These are phyloP conservation scores for Fusarium albosuccineum DNA, from an alignment of 2,329 filamentous ascomycete species.

Conservation along the genomic window DNA sequence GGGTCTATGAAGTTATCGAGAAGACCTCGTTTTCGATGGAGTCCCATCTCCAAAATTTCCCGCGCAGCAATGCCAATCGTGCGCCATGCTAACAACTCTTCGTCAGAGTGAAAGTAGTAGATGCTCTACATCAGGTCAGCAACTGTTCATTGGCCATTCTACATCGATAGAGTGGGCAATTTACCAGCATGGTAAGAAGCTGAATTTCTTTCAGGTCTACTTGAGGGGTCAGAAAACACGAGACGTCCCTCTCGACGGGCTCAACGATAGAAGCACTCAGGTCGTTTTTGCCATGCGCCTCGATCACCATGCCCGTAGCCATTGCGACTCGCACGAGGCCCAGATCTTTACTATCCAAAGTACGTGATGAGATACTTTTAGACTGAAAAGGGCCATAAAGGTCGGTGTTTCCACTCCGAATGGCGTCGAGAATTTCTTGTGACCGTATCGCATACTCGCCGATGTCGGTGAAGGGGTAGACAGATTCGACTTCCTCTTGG, in stretches of 20 bases:
- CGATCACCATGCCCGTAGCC: conserved; percentile 50
- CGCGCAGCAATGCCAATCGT: conserved; percentile 61
- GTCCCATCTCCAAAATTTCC: conserved; percentile 61
- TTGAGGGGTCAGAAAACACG: conserved; percentile 46
- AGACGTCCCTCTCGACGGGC: conserved; percentile 47
- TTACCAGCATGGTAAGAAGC: conserved; percentile 49
- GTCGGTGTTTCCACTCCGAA: conserved; percentile 24
- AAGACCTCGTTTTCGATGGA: conserved; percentile 61
- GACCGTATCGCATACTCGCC: conserved; percentile 44
- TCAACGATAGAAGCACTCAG: conserved; percentile 46
- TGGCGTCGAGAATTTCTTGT: conserved; percentile 44
- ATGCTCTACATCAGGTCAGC: conserved; percentile 47
- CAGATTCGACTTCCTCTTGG: conserved; percentile 55
- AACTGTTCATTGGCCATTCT: rapidly evolving
- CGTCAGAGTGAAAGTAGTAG: conserved; percentile 60
- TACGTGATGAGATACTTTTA: background rate
- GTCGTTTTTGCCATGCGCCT: conserved; percentile 50
- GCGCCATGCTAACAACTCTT: conserved; percentile 64
- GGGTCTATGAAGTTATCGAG: conserved; percentile 53
- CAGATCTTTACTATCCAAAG: conserved; percentile 44
- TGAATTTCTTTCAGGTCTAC: conserved; percentile 53
- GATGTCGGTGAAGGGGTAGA: conserved; percentile 52
- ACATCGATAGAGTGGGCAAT: background rate
- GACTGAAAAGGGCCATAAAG: background rate
- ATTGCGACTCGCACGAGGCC: conserved; percentile 52